These are phyloP conservation scores for Nicotiana otophora DNA, from an alignment of 257 asterid genomes.

Conservation along the genomic window DNA sequence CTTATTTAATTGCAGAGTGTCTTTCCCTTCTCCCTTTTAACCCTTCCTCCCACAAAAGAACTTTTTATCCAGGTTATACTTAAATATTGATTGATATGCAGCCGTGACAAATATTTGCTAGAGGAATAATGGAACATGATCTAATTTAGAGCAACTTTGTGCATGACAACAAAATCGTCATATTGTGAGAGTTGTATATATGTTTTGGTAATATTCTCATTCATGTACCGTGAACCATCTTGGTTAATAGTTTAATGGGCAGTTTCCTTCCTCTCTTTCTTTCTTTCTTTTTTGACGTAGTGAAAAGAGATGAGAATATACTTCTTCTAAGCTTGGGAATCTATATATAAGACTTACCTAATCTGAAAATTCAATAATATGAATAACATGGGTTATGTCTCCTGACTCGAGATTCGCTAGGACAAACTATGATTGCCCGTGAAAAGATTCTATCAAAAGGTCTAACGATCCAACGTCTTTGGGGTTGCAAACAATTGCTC, in stretches of 20 bases:
- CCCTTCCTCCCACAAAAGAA: neutral
- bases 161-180: neutral
- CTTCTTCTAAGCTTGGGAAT: neutral
- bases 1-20: too few species aligned
- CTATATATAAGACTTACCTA: neutral
- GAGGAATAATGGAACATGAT: neutral
- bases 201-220: neutral
- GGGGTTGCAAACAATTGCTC: conserved; percentile 3
- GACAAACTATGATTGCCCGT: conserved; percentile 10
- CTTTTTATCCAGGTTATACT: neutral
- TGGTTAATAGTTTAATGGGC: neutral
- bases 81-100: neutral
- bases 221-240: conserved; percentile 1
- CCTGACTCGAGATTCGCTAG: conserved; percentile 6
- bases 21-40: too few species aligned
- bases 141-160: neutral
- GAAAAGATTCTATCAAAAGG: conserved; percentile 3
- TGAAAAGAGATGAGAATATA: conserved; percentile 18
- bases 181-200: neutral
- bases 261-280: neutral
- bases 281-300: neutral
- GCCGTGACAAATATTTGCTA: neutral
- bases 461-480: conserved; percentile 9
- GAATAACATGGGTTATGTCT: conserved; percentile 27
- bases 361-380: conserved; percentile 14